Evolutionary conservation across 2,329 filamentous ascomycete species (phyloP).

Genomic region (Paramyrothecium roridum): DNA sequence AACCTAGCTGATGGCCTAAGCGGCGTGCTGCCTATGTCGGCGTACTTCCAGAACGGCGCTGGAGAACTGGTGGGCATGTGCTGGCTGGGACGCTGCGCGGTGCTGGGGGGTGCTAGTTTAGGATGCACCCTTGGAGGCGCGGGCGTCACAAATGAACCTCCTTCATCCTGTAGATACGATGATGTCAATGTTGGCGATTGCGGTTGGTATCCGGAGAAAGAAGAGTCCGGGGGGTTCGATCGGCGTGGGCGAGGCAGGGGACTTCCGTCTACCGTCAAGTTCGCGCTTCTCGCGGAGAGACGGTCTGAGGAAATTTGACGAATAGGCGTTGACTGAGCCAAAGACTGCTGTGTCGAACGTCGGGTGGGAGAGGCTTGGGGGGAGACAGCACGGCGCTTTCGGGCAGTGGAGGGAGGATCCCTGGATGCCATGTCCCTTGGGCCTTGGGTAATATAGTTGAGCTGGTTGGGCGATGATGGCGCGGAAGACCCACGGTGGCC

Average conservation of each 20-base stretch:
- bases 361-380: slow-evolving; percentile 54
- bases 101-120: slow-evolving; percentile 74
- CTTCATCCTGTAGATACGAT: slow-evolving; percentile 60
- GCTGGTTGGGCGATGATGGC: slow-evolving; percentile 63
- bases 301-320: slow-evolving; percentile 36
- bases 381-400: slow-evolving; percentile 53
- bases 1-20: slow-evolving; percentile 41
- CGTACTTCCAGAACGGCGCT: slow-evolving; percentile 86
- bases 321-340: slow-evolving; percentile 57
- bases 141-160: slow-evolving; percentile 64
- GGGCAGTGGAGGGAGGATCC: slow-evolving; percentile 44
- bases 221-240: slow-evolving; percentile 38
- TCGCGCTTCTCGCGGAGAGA: slow-evolving; percentile 30
- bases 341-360: slow-evolving; percentile 44
- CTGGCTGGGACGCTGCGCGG: slow-evolving; percentile 75
- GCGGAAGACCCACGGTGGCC: slow-evolving; percentile 66
- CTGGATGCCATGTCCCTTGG: slow-evolving; percentile 51
- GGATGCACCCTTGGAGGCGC: slow-evolving; percentile 72
- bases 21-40: slow-evolving; percentile 72
- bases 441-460: slow-evolving; percentile 59
- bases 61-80: slow-evolving; percentile 84
- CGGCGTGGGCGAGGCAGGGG: slow-evolving; percentile 58
- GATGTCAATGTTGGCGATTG: slow-evolving; percentile 61
- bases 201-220: slow-evolving; percentile 48
- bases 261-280: slow-evolving; percentile 54